phyloP scores from a whole-genome alignment of 306 rosid genomes.

The apple (Malus domestica) region ASM211411v1 NC_041789.1:15915001-15915500 shows the following conservation, averaged over 20 bases:
- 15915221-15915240: constrained; percentile 5
- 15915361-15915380: neutral
- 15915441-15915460: neutral
- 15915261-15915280: constrained; percentile 16
- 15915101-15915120: too few relatives aligned
- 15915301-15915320: neutral
- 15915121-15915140: too few relatives aligned
- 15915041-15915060: too few relatives aligned
- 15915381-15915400: neutral
- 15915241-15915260: neutral
- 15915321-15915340: neutral
- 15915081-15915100: too few relatives aligned
- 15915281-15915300: constrained; percentile 18
- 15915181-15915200: too few relatives aligned
- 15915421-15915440: neutral
- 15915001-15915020: too few relatives aligned
- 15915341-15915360: constrained; percentile 4
- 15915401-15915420: neutral
- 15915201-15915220: too few relatives aligned
- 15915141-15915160: too few relatives aligned
- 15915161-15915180: too few relatives aligned
- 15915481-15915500: neutral
- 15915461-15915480: neutral
- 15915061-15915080: too few relatives aligned
- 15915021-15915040: too few relatives aligned